Base-by-base conservation (phyloP, 768 basidiomycete genomes). In the Inosperma sp. region DNA sequence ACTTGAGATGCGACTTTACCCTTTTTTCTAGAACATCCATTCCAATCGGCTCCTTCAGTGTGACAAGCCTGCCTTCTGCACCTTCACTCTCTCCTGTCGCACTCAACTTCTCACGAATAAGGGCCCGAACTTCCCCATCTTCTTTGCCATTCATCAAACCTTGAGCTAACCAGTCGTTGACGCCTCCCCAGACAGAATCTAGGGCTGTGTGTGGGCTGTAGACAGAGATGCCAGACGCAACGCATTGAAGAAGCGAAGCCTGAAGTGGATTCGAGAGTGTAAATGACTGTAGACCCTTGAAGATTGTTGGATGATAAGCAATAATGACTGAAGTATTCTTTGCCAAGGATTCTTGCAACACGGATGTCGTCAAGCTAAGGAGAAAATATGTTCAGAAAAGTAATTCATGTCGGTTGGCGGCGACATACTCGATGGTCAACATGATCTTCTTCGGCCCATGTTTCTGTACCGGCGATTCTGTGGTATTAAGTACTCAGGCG, bases 121-220 rank as follows among this genome's bases (percentile, higher is more conserved):
- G 72, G 48, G 67, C 62, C 43, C 59, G 56, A 51, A 75, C 60
- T 54, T 62, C 56, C 42, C 71, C 72, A 55, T 68, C 62, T 30
- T 63, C 70, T 34, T 59, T 64, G 14, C 55, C 67, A 41, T 67
- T 70, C 54, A 80, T 67, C 27, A 79, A 63, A 29, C 77, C 80
- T 64, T 71, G 62, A 1, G 82, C 87, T 13, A 93, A 78, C 88
- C 89, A 96, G 68, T 94, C 92, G 62, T 95, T 96, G 47, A 95
- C 80, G 0, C 95, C 94, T 5, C 80, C 88, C 58, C 79, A 76
- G 1, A 88, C 82, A n/a, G 76, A 77, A 68, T 98, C 95, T 14
- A 96, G 76, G 0, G 91, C 81, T 0, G 88, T 91, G 68, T 98
- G 95, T 2, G 95, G 92, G 33, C 78, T 79, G 70, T 88, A 95